phyloP scores from a whole-genome alignment of 139 green algal species.

The Picochlorum sp. region DNA sequence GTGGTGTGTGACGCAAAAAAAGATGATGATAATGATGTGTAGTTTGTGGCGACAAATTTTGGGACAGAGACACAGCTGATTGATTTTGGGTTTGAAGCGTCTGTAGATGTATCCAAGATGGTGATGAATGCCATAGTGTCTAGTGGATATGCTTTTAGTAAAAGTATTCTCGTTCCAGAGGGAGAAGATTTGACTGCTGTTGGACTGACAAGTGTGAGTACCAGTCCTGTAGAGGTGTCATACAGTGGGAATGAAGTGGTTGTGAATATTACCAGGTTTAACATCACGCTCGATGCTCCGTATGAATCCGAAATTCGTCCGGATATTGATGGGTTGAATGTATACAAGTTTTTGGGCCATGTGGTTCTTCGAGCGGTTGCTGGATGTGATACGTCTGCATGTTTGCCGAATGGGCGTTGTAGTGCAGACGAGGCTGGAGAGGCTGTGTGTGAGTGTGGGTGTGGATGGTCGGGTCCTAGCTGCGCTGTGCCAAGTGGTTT shows the following conservation, averaged over 20 bases:
- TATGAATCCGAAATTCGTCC: not conserved
- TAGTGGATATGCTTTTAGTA: not conserved
- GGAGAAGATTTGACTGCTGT: constrained; percentile 1
- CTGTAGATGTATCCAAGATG: not conserved
- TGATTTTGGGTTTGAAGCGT: not conserved
- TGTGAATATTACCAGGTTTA: not conserved
- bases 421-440: not conserved
- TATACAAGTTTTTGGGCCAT: not conserved
- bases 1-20: too few relatives aligned
- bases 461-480: constrained; percentile 19
- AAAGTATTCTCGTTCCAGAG: not conserved
- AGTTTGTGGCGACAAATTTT: constrained; percentile 3
- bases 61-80: not conserved
- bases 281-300: not conserved
- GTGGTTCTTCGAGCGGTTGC: constrained; percentile 5
- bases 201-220: constrained; percentile 4
- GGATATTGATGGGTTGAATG: not conserved
- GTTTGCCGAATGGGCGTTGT: constrained; percentile 28
- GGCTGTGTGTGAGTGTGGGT: constrained; percentile 25
- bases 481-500: constrained; percentile 17
- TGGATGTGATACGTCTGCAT: constrained; percentile 18
- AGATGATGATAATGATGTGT: not conserved
- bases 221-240: not conserved
- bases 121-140: not conserved
- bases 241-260: not conserved